Base-by-base conservation (phyloP, 495 filamentous ascomycete genomes). In the Talaromyces thailandensis region DNA sequence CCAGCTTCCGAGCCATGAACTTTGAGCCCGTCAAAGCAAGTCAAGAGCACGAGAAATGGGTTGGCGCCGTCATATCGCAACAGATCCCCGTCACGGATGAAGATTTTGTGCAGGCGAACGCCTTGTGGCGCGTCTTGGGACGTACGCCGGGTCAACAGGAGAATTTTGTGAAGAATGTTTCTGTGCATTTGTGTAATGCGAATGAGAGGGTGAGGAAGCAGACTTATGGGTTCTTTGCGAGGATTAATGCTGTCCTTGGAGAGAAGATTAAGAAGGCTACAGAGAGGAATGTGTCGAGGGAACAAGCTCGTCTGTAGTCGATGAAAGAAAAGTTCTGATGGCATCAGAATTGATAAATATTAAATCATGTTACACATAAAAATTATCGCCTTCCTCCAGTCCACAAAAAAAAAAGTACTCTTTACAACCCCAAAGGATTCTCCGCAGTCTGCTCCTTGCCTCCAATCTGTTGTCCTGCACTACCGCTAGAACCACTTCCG, bases 91-190 rank as follows among this genome's bases (percentile, higher is more conserved):
- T 88, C 32, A 80, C 78, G 2, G 74, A 79, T 7, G 81, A 84
- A 45, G 86, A 89, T 67, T 89, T 82, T 66, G 83, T 85, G 57
- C 86, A 89, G 69, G 80, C 87, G 35, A 81, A 79, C 58, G 81
- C 75, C 6, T 75, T 89, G 37, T 89, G 86, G 87, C 74, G 86
- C 57, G 85, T 89, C 18, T 76, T 90, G 24, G 86, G 85, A 53
- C 76, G 76, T 26, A 77, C 76, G 40, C 74, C 77, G 0, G 86
- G 85, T 3, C 85, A 88, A 69, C 87, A 90, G 75, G 82, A 86
- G 16, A 86, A 86, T 67, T 87, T 88, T 63, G 74, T 90, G 43
- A 65, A 75, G 45, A 90, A 89, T 65, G 79, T 89, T 57, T 76
- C 82, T 16, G 80, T 75, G 16, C 79, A 82, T 64, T 64, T 85